A percentile compares a stretch with the other conserved stretches of the same genome.
These are phyloP conservation scores for Hericium rajendrae DNA, from an alignment of 768 basidiomycete species.

Conservation along the genomic window DNA sequence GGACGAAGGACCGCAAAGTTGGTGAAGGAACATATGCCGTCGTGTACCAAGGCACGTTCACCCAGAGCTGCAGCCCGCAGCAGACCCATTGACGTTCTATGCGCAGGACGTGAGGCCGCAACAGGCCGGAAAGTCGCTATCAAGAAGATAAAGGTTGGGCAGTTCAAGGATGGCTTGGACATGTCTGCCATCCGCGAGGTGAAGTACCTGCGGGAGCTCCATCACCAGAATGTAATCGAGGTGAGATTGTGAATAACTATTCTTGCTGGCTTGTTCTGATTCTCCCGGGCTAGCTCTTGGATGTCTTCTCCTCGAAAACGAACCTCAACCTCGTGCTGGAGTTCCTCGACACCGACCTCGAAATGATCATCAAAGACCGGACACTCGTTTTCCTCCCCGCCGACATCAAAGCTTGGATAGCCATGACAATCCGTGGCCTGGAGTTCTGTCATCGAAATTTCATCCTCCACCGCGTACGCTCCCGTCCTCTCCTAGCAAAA, in stretches of 20 bases:
- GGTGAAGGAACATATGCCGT: slow-evolving; percentile 95
- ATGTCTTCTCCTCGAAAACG: slow-evolving; percentile 93
- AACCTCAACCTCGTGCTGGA: slow-evolving; percentile 97
- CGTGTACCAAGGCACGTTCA: slow-evolving; percentile 72
- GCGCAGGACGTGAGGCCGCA: slow-evolving; percentile 57
- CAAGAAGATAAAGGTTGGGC: slow-evolving; percentile 96
- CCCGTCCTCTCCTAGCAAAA: neutral
- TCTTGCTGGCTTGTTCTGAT: neutral
- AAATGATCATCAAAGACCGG: slow-evolving; percentile 93
- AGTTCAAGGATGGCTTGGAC: slow-evolving; percentile 95
- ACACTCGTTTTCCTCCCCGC: slow-evolving; percentile 86
- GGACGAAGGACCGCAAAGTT: slow-evolving; percentile 75
- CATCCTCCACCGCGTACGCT: slow-evolving; percentile 79
- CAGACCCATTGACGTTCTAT: slow-evolving; percentile 6
- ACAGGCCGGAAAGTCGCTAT: slow-evolving; percentile 87
- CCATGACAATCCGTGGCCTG: slow-evolving; percentile 95
- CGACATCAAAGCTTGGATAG: slow-evolving; percentile 98
- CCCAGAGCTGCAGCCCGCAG: neutral
- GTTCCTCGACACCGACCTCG: slow-evolving; percentile 91
- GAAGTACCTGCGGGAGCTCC: slow-evolving; percentile 89
- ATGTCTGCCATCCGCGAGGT: slow-evolving; percentile 99
- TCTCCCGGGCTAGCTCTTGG: slow-evolving; percentile 59
- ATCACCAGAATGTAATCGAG: slow-evolving; percentile 92
- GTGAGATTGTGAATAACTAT: slow-evolving; percentile 26
- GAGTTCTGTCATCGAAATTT: slow-evolving; percentile 97